Conservation (phyloP, 2,329 filamentous ascomycete genomes). For the Dothideomycetes sp. region DNA sequence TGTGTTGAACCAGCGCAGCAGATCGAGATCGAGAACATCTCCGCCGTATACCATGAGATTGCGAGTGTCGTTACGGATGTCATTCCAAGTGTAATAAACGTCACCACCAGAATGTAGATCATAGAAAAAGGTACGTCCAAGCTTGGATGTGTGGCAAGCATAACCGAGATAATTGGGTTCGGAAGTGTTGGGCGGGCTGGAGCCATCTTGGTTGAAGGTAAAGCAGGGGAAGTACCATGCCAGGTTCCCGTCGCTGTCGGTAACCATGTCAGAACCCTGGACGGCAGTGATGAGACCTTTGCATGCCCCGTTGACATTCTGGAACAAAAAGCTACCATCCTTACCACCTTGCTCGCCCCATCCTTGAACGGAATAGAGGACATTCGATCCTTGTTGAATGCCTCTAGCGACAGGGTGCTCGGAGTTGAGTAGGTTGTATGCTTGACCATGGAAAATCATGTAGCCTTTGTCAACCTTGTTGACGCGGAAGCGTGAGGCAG, state of each 20-base stretch:
- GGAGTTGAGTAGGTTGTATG: slow-evolving; percentile 72
- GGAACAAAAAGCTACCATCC: slow-evolving; percentile 94
- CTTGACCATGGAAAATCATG: slow-evolving; percentile 93
- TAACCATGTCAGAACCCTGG: slow-evolving; percentile 66
- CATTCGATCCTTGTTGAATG: slow-evolving; percentile 64
- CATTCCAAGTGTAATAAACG: slow-evolving; percentile 94
- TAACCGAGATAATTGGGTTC: slow-evolving; percentile 73
- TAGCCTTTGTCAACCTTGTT: slow-evolving; percentile 75
- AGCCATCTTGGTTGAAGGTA: slow-evolving; percentile 89
- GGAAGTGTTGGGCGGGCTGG: slow-evolving; percentile 64
- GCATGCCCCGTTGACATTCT: slow-evolving; percentile 96
- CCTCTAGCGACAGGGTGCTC: slow-evolving; percentile 72
- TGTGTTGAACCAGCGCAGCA: slow-evolving; percentile 83
- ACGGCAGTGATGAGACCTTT: slow-evolving; percentile 76
- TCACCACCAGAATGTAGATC: slow-evolving; percentile 61
- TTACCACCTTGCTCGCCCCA: slow-evolving; percentile 80
- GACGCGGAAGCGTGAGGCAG: slow-evolving; percentile 58
- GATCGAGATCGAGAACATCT: slow-evolving; percentile 79
- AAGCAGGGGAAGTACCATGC: slow-evolving; percentile 97
- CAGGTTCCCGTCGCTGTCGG: slow-evolving; percentile 61
- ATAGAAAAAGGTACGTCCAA: slow-evolving; percentile 68
- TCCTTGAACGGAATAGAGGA: too few relatives aligned
- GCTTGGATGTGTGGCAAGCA: slow-evolving; percentile 70
- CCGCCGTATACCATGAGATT: slow-evolving; percentile 94
- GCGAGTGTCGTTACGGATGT: slow-evolving; percentile 77